phyloP scores from a whole-genome alignment of 2,329 filamentous ascomycete genomes.

The Trichoderma cornu-damae region DNA sequence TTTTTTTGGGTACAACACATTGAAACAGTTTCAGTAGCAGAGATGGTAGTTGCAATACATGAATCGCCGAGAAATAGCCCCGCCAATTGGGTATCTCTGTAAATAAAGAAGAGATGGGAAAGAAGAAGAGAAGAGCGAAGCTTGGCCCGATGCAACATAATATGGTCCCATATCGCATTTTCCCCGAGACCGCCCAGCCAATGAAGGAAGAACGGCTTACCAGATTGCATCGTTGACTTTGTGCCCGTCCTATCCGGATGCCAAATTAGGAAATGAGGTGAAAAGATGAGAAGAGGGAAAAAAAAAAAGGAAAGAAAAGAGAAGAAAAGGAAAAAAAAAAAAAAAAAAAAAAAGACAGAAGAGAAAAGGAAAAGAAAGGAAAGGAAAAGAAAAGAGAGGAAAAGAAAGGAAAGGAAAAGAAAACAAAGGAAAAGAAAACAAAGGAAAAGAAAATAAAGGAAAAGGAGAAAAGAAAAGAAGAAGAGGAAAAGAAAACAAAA shows the following conservation, averaged over 20 bases:
- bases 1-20: no score
- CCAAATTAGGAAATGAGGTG: background rate
- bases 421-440: no score
- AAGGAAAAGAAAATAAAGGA: no score
- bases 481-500: background rate
- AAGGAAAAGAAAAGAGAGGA: background rate
- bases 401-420: no score
- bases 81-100: conserved; percentile 12
- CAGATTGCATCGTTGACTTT: background rate
- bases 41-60: background rate
- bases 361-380: background rate
- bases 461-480: background rate
- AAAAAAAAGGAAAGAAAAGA: no score
- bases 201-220: background rate
- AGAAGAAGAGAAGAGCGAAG: background rate
- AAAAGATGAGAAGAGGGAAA: background rate
- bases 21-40: background rate
- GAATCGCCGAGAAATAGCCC: background rate
- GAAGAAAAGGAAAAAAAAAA: no score
- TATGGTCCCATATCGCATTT: background rate
- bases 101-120: background rate
- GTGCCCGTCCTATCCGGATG: background rate
- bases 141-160: background rate
- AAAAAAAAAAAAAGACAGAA: no score
- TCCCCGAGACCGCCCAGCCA: background rate